Evolutionary conservation across 2,329 filamentous ascomycete species (phyloP).

Genomic region (Talaromyces verruculosus): DNA sequence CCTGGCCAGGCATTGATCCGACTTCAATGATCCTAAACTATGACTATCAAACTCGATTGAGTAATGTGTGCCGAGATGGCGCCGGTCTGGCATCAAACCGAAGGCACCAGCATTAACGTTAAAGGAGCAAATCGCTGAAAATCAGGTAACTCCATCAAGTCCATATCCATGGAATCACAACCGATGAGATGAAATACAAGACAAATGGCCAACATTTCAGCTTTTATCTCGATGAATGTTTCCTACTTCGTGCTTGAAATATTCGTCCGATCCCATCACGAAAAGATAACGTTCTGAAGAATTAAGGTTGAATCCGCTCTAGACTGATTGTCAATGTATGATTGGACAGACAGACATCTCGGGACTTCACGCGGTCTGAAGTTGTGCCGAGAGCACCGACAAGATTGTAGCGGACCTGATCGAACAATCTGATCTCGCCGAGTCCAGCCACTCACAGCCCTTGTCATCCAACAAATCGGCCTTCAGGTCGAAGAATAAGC

Average conservation of each 20-base stretch:
- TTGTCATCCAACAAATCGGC: not conserved
- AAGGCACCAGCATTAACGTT: not conserved
- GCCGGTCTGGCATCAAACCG: not conserved
- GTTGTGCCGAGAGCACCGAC: slow-evolving; percentile 4
- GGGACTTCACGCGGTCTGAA: not conserved
- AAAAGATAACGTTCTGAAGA: not conserved
- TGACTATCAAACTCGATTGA: not conserved
- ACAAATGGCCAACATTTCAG: not conserved
- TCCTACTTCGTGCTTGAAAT: not conserved
- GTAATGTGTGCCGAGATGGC: not conserved
- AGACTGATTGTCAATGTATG: not conserved
- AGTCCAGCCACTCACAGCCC: slow-evolving; percentile 6
- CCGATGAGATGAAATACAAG: not conserved
- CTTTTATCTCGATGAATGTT: not conserved
- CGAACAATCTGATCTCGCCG: not conserved
- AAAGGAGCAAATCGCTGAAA: not conserved
- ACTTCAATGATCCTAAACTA: not conserved
- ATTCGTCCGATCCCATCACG: not conserved
- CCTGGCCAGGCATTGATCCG: not conserved
- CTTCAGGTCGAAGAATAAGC: not conserved
- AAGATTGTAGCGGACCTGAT: not conserved
- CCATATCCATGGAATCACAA: not conserved
- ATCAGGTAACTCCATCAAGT: not conserved
- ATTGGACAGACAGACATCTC: not conserved
- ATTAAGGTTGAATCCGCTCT: not conserved